Evolutionary conservation across 257 asterid species (phyloP).

Genomic region (Primulina tabacum): DNA sequence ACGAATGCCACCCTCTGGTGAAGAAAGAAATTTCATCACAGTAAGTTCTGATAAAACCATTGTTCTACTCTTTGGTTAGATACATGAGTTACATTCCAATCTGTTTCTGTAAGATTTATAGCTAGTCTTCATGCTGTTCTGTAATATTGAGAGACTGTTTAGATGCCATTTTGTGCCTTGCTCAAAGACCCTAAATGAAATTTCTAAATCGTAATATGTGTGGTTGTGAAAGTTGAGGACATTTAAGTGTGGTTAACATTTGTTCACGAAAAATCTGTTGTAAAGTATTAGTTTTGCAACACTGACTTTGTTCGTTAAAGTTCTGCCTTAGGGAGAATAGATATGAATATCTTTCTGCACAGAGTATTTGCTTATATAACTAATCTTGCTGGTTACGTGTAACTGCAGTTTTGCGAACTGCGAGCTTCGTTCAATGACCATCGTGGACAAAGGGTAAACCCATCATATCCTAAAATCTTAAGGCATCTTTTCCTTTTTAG

Average conservation of each 20-base stretch:
- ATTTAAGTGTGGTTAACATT: too few species aligned
- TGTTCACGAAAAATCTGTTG: not conserved
- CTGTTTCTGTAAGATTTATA: conserved; percentile 2
- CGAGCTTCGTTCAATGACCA: conserved; percentile 89
- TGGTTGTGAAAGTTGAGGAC: too few species aligned
- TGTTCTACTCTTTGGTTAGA: not conserved
- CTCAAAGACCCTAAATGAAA: not conserved
- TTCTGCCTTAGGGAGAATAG: not conserved
- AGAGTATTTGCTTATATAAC: not conserved
- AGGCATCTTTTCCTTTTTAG: not conserved
- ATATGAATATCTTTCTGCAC: not conserved
- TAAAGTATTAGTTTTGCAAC: not conserved
- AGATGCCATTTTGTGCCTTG: too few species aligned
- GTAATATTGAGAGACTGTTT: not conserved
- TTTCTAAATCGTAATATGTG: not conserved
- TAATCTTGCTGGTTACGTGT: conserved; percentile 13
- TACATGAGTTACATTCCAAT: not conserved
- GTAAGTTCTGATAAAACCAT: conserved; percentile 43
- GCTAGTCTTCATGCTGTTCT: not conserved
- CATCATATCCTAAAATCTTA: conserved; percentile 9
- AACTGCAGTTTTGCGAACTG: conserved; percentile 76
- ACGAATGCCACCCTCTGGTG: conserved; percentile 63
- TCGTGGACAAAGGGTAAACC: conserved; percentile 64
- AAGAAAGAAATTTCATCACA: conserved; percentile 65
- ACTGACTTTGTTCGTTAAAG: not conserved